Evolutionary conservation across 2,329 filamentous ascomycete genomes (phyloP), one percentile per base, ranked within the genome.

Genomic region (Fusarium lateritium): DNA sequence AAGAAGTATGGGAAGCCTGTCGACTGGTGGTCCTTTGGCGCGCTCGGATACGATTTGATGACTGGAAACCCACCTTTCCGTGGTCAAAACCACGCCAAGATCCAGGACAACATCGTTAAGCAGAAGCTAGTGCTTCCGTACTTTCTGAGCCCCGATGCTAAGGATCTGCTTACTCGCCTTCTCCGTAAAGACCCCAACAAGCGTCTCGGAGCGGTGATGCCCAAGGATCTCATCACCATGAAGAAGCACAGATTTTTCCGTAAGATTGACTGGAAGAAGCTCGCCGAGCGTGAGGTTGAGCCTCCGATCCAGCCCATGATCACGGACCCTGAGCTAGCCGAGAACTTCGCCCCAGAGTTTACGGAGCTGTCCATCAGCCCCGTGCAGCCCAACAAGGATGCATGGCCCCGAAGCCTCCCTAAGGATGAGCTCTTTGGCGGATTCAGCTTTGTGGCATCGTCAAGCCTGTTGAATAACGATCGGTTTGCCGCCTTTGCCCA

Each of bases 11-110:
- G 95, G 76, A 95, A 94, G 79, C 91, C 94, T 2, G 97, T 98
- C 19, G 96, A 99, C 82, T 99, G 95, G 95, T 99, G 96, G 96
- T 97, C 94, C 6, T 91, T 99, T 46, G 96, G 97, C 36, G 94
- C 95, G 4, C 87, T 99, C 45, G 94, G 93, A 34, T 97, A 91
- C 79, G 96, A 99, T 78, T 85, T 99, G 36, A 90, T 99, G 78
- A 98, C 95, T 11, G 96, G 97, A 54, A 91, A 91, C 56, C 94
- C 95, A 10, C 96, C 97, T 0, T 99, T 98, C 82, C 89, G 89
- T 26, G 96, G 93, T 43, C 91, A 91, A 79, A 98, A 98, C 82
- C 91, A 97, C 78, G 90, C 93, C 76, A 98, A 97, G 84, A 94
- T 98, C 68, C 94, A 97, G 79, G 92, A 98, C 74, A 97, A 96